Evolutionary conservation across 129 eudicot genomes (phyloP).

Genomic region (Apium graveolens): DNA sequence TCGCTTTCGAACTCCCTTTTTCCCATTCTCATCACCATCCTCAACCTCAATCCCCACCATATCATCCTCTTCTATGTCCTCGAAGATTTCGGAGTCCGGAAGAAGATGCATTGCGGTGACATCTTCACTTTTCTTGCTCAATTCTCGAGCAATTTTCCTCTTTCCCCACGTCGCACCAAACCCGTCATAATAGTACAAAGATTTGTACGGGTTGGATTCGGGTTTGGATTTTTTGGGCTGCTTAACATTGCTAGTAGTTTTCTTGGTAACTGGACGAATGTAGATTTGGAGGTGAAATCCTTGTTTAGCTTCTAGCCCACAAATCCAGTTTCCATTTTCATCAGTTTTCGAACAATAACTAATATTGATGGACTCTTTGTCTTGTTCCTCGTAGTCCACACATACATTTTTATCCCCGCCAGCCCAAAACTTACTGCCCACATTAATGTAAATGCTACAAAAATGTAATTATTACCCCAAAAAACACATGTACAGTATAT

Average conservation of each 20-base stretch:
- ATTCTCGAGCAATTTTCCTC: constrained; percentile 30
- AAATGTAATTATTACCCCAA: too few species aligned
- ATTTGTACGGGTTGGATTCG: constrained; percentile 27
- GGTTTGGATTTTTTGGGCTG: constrained; percentile 22
- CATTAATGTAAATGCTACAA: not conserved
- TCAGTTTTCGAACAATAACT: constrained; percentile 33
- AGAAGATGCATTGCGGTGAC: not conserved
- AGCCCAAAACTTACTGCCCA: not conserved
- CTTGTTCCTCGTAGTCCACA: not conserved
- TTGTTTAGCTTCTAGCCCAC: constrained; percentile 32
- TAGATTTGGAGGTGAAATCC: constrained; percentile 28
- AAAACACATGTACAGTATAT: not conserved
- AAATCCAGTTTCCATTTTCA: constrained; percentile 45
- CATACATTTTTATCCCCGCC: not conserved
- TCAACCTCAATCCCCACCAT: constrained; percentile 11
- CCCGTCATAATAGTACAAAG: constrained; percentile 62
- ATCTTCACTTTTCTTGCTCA: not conserved
- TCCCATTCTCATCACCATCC: not conserved
- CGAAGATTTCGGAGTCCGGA: not conserved
- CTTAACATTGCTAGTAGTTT: constrained; percentile 7
- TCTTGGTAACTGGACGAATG: constrained; percentile 6
- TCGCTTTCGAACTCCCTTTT: constrained; percentile 24
- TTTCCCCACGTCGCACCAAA: constrained; percentile 83
- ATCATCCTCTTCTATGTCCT: constrained; percentile 16
- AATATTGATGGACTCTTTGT: constrained; percentile 7